Evolutionary conservation across 441 rosid genomes (phyloP).

Genomic region (Syzygium malaccense): DNA sequence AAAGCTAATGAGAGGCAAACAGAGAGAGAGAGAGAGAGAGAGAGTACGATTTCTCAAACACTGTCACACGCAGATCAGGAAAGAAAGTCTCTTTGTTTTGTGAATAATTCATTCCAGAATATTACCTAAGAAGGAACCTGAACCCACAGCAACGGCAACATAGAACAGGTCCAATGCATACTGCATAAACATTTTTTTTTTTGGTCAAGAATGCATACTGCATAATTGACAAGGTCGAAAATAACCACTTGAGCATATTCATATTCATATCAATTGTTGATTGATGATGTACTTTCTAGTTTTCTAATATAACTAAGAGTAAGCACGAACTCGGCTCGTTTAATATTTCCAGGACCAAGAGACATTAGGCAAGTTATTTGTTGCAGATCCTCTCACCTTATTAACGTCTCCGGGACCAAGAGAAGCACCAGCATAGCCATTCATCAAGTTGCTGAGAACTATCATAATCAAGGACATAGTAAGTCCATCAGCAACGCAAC

Average conservation of each 20-base stretch:
- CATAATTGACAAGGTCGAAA: not conserved
- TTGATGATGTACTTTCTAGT: not conserved
- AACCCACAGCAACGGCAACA: slow-evolving; percentile 14
- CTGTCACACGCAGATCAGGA: not conserved
- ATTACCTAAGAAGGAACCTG: slow-evolving; percentile 10
- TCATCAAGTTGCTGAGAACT: slow-evolving; percentile 4
- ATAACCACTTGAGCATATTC: not conserved
- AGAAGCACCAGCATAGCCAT: not conserved
- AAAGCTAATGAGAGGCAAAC: not conserved
- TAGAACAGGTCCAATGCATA: slow-evolving; percentile 11
- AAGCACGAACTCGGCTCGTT: not conserved
- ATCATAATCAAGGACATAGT: slow-evolving; percentile 4
- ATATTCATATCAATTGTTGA: not conserved
- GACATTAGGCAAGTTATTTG: not conserved
- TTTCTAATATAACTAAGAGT: not conserved
- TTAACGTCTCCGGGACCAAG: not conserved
- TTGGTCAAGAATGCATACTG: slow-evolving; percentile 6
- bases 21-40: too few relatives aligned
- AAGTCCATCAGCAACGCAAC: slow-evolving; percentile 11
- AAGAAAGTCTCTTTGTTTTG: not conserved
- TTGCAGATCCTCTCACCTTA: not conserved
- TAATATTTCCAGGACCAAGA: not conserved
- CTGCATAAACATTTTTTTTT: too few relatives aligned
- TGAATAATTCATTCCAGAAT: not conserved
- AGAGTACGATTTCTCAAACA: not conserved